Evolutionary conservation across 305 asterid genomes (phyloP).

Genomic region (Rubia tinctorum): DNA sequence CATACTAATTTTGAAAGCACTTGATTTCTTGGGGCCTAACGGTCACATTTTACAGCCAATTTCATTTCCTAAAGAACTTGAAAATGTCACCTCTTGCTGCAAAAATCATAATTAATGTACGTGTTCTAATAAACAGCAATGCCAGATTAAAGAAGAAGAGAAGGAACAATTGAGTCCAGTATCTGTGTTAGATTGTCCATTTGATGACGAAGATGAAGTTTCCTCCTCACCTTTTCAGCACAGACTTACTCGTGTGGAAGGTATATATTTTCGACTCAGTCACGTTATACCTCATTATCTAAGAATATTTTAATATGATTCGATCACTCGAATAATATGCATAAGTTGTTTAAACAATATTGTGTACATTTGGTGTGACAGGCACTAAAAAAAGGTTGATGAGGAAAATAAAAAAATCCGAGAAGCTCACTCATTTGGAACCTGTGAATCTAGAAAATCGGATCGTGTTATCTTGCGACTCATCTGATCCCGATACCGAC

Average conservation of each 20-base stretch:
- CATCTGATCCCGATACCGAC: conserved; percentile 33
- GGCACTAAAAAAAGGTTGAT: conserved; percentile 55
- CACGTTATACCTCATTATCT: too few relatives aligned
- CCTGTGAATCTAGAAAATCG: conserved; percentile 46
- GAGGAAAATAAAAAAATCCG: conserved; percentile 52
- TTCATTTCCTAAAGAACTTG: neutral
- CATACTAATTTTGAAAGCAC: neutral
- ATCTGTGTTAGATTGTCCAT: conserved; percentile 73
- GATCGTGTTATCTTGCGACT: conserved; percentile 29
- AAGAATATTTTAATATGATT: too few relatives aligned
- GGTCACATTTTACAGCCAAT: neutral
- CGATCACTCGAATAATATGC: too few relatives aligned
- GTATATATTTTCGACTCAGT: conserved; percentile 18
- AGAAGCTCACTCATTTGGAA: conserved; percentile 53
- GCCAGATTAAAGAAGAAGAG: conserved; percentile 48
- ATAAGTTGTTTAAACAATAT: neutral
- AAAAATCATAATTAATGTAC: too few relatives aligned
- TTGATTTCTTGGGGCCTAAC: neutral
- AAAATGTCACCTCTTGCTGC: neutral
- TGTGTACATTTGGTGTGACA: conserved; percentile 16
- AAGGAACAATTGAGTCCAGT: conserved; percentile 88
- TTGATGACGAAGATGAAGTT: conserved; percentile 68
- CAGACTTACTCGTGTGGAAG: conserved; percentile 50
- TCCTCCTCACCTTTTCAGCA: conserved; percentile 68
- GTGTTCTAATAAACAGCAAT: conserved; percentile 28